These are phyloP conservation scores for Aspergillus arachidicola DNA, from an alignment of 2,329 filamentous ascomycete species.

Conservation along the genomic window DNA sequence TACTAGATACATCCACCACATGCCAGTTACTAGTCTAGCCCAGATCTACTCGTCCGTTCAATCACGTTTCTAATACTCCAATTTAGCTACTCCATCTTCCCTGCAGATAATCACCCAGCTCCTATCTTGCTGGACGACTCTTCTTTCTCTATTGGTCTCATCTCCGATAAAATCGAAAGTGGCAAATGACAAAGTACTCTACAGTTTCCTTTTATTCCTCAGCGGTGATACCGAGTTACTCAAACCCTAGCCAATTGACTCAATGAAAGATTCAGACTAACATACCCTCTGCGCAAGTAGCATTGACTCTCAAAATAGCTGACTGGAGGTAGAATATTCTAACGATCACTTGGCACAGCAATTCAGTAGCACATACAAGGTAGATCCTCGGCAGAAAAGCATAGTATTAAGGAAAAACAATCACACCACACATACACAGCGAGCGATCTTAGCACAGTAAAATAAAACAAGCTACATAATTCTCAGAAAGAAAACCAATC, in stretches of 20 bases:
- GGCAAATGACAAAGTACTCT: background rate
- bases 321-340: background rate
- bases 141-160: background rate
- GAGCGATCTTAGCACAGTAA: background rate
- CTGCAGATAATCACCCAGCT: too few relatives aligned
- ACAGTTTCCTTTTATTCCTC: background rate
- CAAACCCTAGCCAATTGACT: background rate
- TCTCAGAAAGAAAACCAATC: background rate
- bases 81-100: background rate
- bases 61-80: background rate
- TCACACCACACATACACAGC: background rate
- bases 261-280: background rate
- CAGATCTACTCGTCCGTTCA: background rate
- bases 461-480: background rate
- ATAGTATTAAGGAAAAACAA: background rate
- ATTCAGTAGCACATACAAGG: background rate
- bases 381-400: background rate
- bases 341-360: background rate
- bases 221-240: background rate
- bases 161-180: background rate
- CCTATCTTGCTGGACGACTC: too few relatives aligned
- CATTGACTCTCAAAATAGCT: background rate
- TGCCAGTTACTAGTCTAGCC: background rate
- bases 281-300: background rate
- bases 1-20: background rate